phyloP scores from a whole-genome alignment of 2,329 filamentous ascomycete genomes.

The Ascochyta pisi region DNA sequence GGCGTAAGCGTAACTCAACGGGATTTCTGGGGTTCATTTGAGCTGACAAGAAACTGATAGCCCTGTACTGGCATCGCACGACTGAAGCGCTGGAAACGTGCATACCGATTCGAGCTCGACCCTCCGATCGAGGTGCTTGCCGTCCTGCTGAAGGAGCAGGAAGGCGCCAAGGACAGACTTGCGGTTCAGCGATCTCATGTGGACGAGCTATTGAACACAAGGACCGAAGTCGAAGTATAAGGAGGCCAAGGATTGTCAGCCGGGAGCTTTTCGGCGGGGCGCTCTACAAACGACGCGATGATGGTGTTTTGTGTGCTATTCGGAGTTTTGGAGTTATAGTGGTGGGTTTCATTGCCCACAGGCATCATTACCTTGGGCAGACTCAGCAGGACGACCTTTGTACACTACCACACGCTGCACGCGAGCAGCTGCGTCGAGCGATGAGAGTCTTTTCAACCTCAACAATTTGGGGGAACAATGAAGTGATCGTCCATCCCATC shows the following conservation, averaged over 20 bases:
- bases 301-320: slow-evolving; percentile 4
- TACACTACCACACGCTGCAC: neutral
- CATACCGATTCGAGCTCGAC: slow-evolving; percentile 79
- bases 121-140: slow-evolving; percentile 91
- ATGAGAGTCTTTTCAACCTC: neutral
- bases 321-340: slow-evolving; percentile 24
- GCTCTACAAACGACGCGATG: neutral
- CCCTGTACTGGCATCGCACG: slow-evolving; percentile 87
- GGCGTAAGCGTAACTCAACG: slow-evolving; percentile 68
- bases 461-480: slow-evolving; percentile 8
- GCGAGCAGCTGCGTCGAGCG: neutral
- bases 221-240: slow-evolving; percentile 49
- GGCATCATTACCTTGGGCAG: neutral
- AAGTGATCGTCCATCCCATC: neutral
- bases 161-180: slow-evolving; percentile 54
- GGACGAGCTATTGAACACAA: slow-evolving; percentile 67
- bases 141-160: slow-evolving; percentile 76
- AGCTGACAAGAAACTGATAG: slow-evolving; percentile 54
- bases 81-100: slow-evolving; percentile 85
- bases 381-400: slow-evolving; percentile 5
- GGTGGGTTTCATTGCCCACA: slow-evolving; percentile 13
- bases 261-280: neutral
- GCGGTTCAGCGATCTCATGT: slow-evolving; percentile 73
- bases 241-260: neutral
- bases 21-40: neutral